Evolutionary conservation across 495 filamentous ascomycete genomes (phyloP).

Genomic region (Saxophila tyrrhenica): DNA sequence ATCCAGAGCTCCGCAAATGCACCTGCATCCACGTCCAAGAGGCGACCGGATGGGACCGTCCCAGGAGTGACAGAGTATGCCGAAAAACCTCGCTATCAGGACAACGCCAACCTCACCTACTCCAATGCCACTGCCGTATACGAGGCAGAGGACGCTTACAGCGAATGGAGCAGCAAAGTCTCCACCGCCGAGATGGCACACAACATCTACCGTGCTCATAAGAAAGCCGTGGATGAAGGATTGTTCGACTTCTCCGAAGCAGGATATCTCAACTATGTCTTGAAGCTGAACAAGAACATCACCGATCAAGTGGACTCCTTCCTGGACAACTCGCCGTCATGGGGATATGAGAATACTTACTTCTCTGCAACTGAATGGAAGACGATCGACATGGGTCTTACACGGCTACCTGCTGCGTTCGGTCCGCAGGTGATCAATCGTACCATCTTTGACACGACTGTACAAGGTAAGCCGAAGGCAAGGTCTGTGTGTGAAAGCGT

Average conservation of each 20-base stretch:
- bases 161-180: slow-evolving; percentile 3
- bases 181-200: slow-evolving; percentile 30
- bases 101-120: slow-evolving; percentile 26
- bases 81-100: slow-evolving; percentile 22
- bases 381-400: slow-evolving; percentile 56
- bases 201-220: slow-evolving; percentile 57
- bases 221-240: slow-evolving; percentile 33
- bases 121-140: slow-evolving; percentile 30
- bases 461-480: slow-evolving; percentile 24
- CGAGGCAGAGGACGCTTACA: slow-evolving; percentile 30
- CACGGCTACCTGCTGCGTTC: slow-evolving; percentile 50
- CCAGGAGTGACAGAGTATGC: slow-evolving; percentile 30
- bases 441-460: slow-evolving; percentile 41
- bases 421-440: slow-evolving; percentile 44
- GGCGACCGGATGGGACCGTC: slow-evolving; percentile 38
- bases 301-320: slow-evolving; percentile 37
- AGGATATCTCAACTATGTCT: slow-evolving; percentile 47
- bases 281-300: slow-evolving; percentile 43
- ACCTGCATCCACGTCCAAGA: slow-evolving; percentile 37
- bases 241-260: slow-evolving; percentile 49
- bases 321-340: slow-evolving; percentile 17
- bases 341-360: slow-evolving; percentile 42
- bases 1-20: slow-evolving; percentile 44
- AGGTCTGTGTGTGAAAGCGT: background rate
- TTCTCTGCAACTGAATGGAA: slow-evolving; percentile 48